phyloP scores from a whole-genome alignment of 2,329 filamentous ascomycete genomes.

The Ceratocystiopsis brevicomis region DNA sequence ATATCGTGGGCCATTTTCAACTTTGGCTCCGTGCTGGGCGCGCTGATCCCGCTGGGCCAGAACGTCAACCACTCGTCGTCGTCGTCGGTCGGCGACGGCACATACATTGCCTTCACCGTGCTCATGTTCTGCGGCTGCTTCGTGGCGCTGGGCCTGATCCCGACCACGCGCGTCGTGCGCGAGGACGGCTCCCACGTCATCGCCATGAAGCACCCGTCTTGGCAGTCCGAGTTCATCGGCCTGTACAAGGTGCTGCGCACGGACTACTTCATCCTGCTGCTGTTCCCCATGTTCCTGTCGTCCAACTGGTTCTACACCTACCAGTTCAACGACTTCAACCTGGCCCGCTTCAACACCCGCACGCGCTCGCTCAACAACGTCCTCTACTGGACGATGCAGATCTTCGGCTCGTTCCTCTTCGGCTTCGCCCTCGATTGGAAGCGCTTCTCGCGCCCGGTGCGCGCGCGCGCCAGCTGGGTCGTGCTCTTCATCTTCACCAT shows the following conservation, averaged over 20 bases:
- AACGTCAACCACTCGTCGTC: neutral
- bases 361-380: slow-evolving; percentile 20
- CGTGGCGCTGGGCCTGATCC: too few species aligned
- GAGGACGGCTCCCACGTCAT: slow-evolving; percentile 46
- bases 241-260: slow-evolving; percentile 29
- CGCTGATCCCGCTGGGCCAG: neutral
- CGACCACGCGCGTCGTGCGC: slow-evolving; percentile 17
- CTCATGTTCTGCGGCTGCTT: too few species aligned
- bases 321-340: slow-evolving; percentile 28
- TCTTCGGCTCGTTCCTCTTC: slow-evolving; percentile 29
- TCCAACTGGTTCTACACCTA: slow-evolving; percentile 63
- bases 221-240: slow-evolving; percentile 46
- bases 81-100: too few species aligned
- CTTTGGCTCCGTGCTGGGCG: neutral
- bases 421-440: slow-evolving; percentile 25
- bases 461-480: slow-evolving; percentile 25
- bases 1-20: neutral
- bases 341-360: slow-evolving; percentile 2
- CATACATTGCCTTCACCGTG: too few species aligned
- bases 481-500: slow-evolving; percentile 29
- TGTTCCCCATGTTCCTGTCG: slow-evolving; percentile 58
- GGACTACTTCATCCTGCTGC: slow-evolving; percentile 41
- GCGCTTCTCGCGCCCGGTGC: slow-evolving; percentile 22
- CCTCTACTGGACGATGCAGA: slow-evolving; percentile 37
- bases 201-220: slow-evolving; percentile 54